Percentiles rank a stretch among this genome's conserved stretches.
Conservation (phyloP, 179 eudicot genomes). For the Beta corolliflora region DNA sequence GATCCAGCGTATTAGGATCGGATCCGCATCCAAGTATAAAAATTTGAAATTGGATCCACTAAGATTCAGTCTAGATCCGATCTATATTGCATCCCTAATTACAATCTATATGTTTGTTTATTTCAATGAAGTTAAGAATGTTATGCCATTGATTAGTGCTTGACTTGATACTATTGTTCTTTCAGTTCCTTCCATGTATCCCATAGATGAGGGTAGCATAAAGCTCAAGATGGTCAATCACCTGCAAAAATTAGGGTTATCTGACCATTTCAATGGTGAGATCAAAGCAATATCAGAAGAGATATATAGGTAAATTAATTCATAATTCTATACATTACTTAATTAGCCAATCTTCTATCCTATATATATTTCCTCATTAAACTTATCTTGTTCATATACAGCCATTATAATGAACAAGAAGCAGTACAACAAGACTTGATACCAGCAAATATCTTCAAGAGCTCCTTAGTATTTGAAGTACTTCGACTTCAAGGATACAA, state of each 20-base stretch:
- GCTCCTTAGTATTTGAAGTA: constrained; percentile 44
- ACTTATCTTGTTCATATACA: not conserved
- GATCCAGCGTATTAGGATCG: no score
- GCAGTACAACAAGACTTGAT: not conserved
- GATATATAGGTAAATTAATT: constrained; percentile 30
- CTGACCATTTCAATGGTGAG: constrained; percentile 38
- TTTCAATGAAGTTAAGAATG: not conserved
- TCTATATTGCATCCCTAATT: no score
- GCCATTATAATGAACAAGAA: constrained; percentile 24
- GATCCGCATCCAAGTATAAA: no score
- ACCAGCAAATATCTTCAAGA: constrained; percentile 32
- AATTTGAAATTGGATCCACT: no score
- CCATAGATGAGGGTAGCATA: constrained; percentile 36
- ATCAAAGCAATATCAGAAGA: constrained; percentile 20
- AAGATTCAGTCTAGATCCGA: no score
- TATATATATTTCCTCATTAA: not conserved
- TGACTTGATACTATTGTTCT: not conserved
- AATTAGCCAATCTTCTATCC: not conserved
- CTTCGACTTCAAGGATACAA: constrained; percentile 43
- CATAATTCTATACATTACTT: not conserved
- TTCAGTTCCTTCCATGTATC: constrained; percentile 42
- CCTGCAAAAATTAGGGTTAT: constrained; percentile 41
- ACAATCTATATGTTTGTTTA: not conserved
- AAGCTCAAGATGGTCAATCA: constrained; percentile 45
- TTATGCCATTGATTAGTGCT: not conserved